phyloP scores from a whole-genome alignment of 768 basidiomycete genomes.

The Multifurca ochricompacta region DNA sequence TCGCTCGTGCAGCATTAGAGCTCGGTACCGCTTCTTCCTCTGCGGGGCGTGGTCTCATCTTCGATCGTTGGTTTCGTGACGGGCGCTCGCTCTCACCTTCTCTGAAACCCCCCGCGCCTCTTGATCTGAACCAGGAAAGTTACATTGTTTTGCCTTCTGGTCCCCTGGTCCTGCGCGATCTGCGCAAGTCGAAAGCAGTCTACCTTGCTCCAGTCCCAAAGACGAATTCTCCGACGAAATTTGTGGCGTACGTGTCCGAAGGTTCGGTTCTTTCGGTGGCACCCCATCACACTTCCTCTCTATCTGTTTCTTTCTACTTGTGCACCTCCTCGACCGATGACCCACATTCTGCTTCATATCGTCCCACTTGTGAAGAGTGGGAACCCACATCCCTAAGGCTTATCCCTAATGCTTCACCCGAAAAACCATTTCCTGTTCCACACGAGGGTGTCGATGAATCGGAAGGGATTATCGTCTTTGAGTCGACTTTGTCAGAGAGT shows the following conservation, averaged over 20 bases:
- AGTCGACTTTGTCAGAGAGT: constrained; percentile 35
- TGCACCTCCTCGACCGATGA: constrained; percentile 31
- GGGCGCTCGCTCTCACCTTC: constrained; percentile 40
- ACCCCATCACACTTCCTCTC: constrained; percentile 39
- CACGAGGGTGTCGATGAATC: constrained; percentile 66
- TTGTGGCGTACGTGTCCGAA: constrained; percentile 53
- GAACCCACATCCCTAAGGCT: constrained; percentile 46
- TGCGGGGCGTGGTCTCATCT: constrained; percentile 29
- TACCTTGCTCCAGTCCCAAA: constrained; percentile 45
- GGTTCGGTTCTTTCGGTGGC: constrained; percentile 46
- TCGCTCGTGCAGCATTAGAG: constrained; percentile 75
- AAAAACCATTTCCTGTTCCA: constrained; percentile 53
- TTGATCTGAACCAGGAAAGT: constrained; percentile 5
- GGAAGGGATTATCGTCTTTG: constrained; percentile 62
- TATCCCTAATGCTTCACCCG: constrained; percentile 52
- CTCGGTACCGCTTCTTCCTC: constrained; percentile 34
- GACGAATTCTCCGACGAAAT: constrained; percentile 24
- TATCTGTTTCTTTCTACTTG: constrained; percentile 40
- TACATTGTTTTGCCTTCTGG: constrained; percentile 35
- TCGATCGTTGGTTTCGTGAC: constrained; percentile 66
- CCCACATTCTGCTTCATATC: background rate
- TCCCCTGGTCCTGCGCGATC: constrained; percentile 35
- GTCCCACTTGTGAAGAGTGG: constrained; percentile 20
- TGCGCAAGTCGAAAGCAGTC: constrained; percentile 36
- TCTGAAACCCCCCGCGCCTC: background rate